phyloP scores from a whole-genome alignment of 495 filamentous ascomycete species.

The Delitschia confertaspora region DNA sequence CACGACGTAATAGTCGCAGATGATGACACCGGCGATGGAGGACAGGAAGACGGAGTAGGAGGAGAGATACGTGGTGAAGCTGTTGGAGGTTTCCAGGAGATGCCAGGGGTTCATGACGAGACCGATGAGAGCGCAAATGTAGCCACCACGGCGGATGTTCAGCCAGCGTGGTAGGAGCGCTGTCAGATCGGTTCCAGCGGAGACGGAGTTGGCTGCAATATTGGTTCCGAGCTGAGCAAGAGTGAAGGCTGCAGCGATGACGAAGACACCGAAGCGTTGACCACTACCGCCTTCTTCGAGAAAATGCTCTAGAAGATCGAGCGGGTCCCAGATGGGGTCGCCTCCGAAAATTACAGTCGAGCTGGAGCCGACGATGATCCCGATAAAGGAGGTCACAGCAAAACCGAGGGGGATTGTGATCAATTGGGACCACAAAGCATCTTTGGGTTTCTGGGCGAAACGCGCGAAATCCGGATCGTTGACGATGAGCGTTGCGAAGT shows the following conservation, averaged over 20 bases:
- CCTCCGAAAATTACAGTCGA: constrained; percentile 66
- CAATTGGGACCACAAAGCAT: constrained; percentile 83
- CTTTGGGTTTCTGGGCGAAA: constrained; percentile 70
- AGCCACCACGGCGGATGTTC: constrained; percentile 84
- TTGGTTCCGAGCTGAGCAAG: constrained; percentile 89
- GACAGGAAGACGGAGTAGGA: constrained; percentile 94
- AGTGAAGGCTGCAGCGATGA: constrained; percentile 73
- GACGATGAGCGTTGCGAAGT: constrained; percentile 81
- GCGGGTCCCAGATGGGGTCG: constrained; percentile 77
- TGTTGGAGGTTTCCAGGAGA: constrained; percentile 65
- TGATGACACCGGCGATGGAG: constrained; percentile 83
- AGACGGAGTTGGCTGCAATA: constrained; percentile 86
- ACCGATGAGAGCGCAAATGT: constrained; percentile 76
- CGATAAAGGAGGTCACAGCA: constrained; percentile 83
- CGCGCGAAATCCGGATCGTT: constrained; percentile 81
- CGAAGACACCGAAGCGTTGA: constrained; percentile 80
- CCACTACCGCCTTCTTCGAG: constrained; percentile 62
- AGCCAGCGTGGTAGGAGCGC: constrained; percentile 79
- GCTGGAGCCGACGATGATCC: constrained; percentile 85
- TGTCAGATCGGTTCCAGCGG: constrained; percentile 81
- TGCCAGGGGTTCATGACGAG: constrained; percentile 88
- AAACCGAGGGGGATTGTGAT: constrained; percentile 82
- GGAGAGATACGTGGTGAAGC: constrained; percentile 90
- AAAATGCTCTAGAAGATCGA: constrained; percentile 65
- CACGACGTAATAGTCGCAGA: constrained; percentile 84